Evolutionary conservation across 2,329 filamentous ascomycete species (phyloP).

Genomic region (Calonectria ilicicola): DNA sequence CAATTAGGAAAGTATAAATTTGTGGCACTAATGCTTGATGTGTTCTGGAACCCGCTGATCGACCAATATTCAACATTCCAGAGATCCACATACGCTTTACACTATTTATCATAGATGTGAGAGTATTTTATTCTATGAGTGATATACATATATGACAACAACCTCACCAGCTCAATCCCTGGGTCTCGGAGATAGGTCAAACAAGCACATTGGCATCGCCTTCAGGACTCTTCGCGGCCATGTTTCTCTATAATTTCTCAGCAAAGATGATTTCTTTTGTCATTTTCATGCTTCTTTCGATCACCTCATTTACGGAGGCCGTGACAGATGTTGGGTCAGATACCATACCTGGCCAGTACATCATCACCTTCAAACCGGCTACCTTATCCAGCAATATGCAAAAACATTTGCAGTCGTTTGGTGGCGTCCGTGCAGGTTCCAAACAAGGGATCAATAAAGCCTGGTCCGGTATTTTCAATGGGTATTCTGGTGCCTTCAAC

Average conservation of each 20-base stretch:
- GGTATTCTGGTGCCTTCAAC: neutral
- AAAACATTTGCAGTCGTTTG: neutral
- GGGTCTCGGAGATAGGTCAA: neutral
- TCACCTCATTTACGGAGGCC: neutral
- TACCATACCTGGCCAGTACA: neutral
- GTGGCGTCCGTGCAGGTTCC: neutral
- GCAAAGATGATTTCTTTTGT: neutral
- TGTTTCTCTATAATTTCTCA: neutral
- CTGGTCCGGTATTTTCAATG: neutral
- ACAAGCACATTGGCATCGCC: neutral
- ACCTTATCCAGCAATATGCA: neutral
- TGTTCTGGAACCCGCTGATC: neutral
- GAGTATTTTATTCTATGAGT: neutral
- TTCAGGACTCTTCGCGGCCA: neutral
- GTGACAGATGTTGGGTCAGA: neutral
- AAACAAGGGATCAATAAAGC: neutral
- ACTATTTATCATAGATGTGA: too few species aligned
- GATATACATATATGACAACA: neutral
- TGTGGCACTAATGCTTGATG: neutral
- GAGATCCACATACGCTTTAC: neutral
- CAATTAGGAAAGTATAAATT: neutral
- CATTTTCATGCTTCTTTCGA: neutral
- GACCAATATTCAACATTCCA: neutral
- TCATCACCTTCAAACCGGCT: neutral
- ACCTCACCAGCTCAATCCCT: neutral